Evolutionary conservation across 306 rosid genomes (phyloP).

Genomic region (Cicer pinnatifidum): DNA sequence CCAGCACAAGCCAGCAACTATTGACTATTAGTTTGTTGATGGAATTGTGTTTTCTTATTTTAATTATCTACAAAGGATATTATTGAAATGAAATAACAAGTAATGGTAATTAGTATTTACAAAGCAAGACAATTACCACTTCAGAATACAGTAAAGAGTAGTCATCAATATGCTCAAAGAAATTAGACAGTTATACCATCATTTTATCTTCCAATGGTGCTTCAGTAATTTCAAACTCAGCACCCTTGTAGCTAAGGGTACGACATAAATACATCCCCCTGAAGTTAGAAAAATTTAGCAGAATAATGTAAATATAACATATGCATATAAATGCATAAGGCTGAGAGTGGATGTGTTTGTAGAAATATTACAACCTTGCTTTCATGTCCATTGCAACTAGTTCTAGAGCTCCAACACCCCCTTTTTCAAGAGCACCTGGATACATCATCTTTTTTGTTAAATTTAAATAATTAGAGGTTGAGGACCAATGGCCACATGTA

Average conservation of each 20-base stretch:
- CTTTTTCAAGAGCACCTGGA: conserved; percentile 89
- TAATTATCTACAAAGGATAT: conserved; percentile 21
- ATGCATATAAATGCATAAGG: conserved; percentile 6
- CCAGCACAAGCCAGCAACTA: background rate
- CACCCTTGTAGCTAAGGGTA: conserved; percentile 90
- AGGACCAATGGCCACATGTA: background rate
- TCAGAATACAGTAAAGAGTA: background rate
- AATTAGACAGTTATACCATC: conserved; percentile 66
- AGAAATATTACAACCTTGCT: conserved; percentile 73
- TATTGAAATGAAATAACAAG: conserved; percentile 25
- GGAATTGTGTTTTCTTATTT: conserved; percentile 11
- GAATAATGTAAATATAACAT: conserved; percentile 8
- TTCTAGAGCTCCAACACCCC: conserved; percentile 98
- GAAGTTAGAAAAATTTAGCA: conserved; percentile 44
- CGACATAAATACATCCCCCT: conserved; percentile 99
- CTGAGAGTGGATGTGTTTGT: background rate
- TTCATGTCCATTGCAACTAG: conserved; percentile 99
- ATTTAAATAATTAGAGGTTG: conserved; percentile 17
- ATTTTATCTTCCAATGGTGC: conserved; percentile 85
- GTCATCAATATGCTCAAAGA: conserved; percentile 24
- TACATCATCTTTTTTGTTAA: background rate
- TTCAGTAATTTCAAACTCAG: conserved; percentile 85
- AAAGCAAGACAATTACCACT: conserved; percentile 4
- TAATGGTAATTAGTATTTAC: conserved; percentile 11
- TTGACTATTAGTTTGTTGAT: conserved; percentile 11